phyloP scores from a whole-genome alignment of 75 land plant genomes.

The Sequoiadendron giganteum region DNA sequence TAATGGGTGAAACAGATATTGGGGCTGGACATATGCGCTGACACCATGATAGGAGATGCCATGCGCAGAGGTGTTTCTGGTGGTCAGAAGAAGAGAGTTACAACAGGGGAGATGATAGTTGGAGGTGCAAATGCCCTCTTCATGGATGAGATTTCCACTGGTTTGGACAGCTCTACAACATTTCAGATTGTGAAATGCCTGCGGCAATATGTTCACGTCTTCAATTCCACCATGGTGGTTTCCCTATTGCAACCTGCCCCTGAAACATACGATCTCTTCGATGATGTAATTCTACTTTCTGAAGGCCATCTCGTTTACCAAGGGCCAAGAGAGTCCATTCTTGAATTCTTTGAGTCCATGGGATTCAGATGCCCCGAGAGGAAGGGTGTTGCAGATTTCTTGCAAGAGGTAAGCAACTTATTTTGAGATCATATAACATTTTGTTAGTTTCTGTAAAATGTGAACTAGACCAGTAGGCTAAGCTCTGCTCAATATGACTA shows the following conservation, averaged over 20 bases:
- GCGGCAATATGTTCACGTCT: slow-evolving; percentile 44
- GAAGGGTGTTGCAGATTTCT: slow-evolving; percentile 48
- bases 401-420: slow-evolving; percentile 34
- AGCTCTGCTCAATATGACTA: neutral
- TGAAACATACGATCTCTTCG: slow-evolving; percentile 57
- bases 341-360: slow-evolving; percentile 43
- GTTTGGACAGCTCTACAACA: slow-evolving; percentile 76
- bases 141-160: slow-evolving; percentile 76
- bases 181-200: slow-evolving; percentile 61
- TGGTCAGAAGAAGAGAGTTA: slow-evolving; percentile 18
- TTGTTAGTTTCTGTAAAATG: too few relatives aligned
- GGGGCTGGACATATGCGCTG: slow-evolving; percentile 19
- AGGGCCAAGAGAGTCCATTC: slow-evolving; percentile 47
- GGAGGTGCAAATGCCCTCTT: slow-evolving; percentile 56
- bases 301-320: slow-evolving; percentile 61
- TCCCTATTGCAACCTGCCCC: slow-evolving; percentile 73
- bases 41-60: slow-evolving; percentile 16
- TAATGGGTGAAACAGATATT: slow-evolving; percentile 10
- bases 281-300: slow-evolving; percentile 58
- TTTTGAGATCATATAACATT: too few relatives aligned
- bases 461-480: slow-evolving; percentile 1
- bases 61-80: slow-evolving; percentile 24
- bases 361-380: slow-evolving; percentile 47
- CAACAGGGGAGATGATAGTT: slow-evolving; percentile 27
- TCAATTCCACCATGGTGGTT: slow-evolving; percentile 47